Conservation (phyloP, 164 flowering plant species). For the Vitis cinerea region DNA sequence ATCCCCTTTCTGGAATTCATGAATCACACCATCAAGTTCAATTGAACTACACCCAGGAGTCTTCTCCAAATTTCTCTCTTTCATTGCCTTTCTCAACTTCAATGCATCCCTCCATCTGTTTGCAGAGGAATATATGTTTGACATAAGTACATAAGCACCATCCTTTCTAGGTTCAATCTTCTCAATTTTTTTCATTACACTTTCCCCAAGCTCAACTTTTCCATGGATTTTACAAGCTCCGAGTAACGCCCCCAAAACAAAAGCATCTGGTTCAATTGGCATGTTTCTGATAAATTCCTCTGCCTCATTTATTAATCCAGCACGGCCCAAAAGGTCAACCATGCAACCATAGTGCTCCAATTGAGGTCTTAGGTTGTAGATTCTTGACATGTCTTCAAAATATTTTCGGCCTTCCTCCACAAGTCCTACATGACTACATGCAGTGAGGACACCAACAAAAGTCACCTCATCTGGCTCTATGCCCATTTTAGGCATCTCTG, state of each 20-base stretch:
- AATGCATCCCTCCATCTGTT: conserved; percentile 28
- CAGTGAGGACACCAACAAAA: conserved; percentile 33
- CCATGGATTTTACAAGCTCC: conserved; percentile 36
- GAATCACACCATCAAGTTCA: conserved; percentile 30
- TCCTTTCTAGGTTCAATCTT: conserved; percentile 31
- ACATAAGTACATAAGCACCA: conserved; percentile 36
- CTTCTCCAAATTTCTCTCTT: conserved; percentile 24
- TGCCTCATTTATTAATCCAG: conserved; percentile 32
- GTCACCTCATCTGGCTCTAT: conserved; percentile 36
- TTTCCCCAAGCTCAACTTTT: conserved; percentile 27
- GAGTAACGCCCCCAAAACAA: conserved; percentile 34
- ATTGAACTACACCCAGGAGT: conserved; percentile 39
- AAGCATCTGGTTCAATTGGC: conserved; percentile 36
- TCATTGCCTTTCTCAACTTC: conserved; percentile 34
- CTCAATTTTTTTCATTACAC: conserved; percentile 14
- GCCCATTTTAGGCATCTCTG: conserved; percentile 24
- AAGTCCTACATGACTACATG: conserved; percentile 36
- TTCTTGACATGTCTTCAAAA: conserved; percentile 26
- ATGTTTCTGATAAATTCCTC: conserved; percentile 24
- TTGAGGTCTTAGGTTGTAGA: conserved; percentile 26
- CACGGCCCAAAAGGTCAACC: conserved; percentile 38
- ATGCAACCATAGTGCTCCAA: conserved; percentile 34
- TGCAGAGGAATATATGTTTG: conserved; percentile 36
- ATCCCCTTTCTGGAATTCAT: conserved; percentile 38
- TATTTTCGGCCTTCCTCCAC: conserved; percentile 29